Percentiles rank a stretch among this genome's conserved stretches.
phyloP scores from a whole-genome alignment of 2,329 filamentous ascomycete species.

The Gliomastix tumulicola region DNA sequence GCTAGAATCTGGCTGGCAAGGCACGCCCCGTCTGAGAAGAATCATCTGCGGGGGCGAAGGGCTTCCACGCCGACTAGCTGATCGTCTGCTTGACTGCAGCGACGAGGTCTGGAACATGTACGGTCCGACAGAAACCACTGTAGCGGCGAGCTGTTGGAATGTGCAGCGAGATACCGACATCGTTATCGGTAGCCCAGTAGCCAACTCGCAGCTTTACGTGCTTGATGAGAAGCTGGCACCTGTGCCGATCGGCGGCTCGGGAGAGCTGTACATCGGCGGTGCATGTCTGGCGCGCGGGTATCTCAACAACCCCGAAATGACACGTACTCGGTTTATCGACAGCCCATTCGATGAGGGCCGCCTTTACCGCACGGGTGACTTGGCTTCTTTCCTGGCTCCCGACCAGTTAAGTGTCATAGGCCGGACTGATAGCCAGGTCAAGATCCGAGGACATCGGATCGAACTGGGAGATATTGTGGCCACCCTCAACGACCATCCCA shows the following conservation, averaged over 20 bases:
- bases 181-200: conserved; percentile 7
- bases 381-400: conserved; percentile 7
- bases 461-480: conserved; percentile 12
- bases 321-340: conserved; percentile 4
- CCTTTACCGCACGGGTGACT: conserved; percentile 13
- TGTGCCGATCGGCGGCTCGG: conserved; percentile 26
- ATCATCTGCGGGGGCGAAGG: conserved; percentile 8
- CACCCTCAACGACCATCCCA: conserved; percentile 5
- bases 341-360: conserved; percentile 6
- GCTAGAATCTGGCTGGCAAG: conserved; percentile 8
- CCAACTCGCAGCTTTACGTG: conserved; percentile 28
- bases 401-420: conserved; percentile 9
- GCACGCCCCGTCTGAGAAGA: conserved; percentile 6
- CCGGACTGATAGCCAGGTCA: conserved; percentile 12
- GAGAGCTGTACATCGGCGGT: conserved; percentile 23
- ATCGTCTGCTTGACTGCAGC: conserved; percentile 6
- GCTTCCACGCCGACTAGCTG: conserved; percentile 5
- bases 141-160: conserved; percentile 11
- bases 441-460: conserved; percentile 12
- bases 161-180: conserved; percentile 10
- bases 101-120: conserved; percentile 15
- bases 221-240: conserved; percentile 23
- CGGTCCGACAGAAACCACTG: conserved; percentile 18
- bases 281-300: conserved; percentile 15
- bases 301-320: conserved; percentile 7